phyloP scores from a whole-genome alignment of 2,329 filamentous ascomycete genomes.

The Monosporascus sp. region DNA sequence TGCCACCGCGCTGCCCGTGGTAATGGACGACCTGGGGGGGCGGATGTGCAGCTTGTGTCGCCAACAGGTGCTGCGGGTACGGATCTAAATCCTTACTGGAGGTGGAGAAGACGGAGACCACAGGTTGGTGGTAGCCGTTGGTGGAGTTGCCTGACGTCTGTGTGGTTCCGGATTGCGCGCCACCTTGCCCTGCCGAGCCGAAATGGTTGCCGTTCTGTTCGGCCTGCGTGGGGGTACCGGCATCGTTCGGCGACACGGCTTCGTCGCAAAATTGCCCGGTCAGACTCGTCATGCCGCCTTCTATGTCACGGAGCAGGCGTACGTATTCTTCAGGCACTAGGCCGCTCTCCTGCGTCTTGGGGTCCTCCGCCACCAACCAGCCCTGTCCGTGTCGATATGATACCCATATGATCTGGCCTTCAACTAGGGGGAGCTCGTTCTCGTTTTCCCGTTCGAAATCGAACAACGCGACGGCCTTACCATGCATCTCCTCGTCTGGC shows the following conservation, averaged over 20 bases:
- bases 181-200: conserved; percentile 7
- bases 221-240: conserved; percentile 57
- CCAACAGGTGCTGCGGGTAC: conserved; percentile 61
- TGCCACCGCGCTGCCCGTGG: conserved; percentile 62
- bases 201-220: conserved; percentile 40
- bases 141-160: conserved; percentile 37
- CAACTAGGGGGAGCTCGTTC: conserved; percentile 86
- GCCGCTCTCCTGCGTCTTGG: conserved; percentile 88
- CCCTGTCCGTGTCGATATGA: conserved; percentile 95
- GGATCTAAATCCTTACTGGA: conserved; percentile 66
- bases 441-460: conserved; percentile 95
- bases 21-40: conserved; percentile 65
- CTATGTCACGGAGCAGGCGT: conserved; percentile 83
- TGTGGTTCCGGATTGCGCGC: conserved; percentile 34
- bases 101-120: conserved; percentile 65
- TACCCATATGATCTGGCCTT: conserved; percentile 95
- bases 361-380: conserved; percentile 95
- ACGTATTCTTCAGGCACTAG: conserved; percentile 97
- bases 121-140: conserved; percentile 64
- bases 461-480: conserved; percentile 90
- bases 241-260: conserved; percentile 49
- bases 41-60: conserved; percentile 56
- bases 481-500: conserved; percentile 95
- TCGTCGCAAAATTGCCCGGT: conserved; percentile 55
- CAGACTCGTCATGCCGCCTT: conserved; percentile 77